Evolutionary conservation across 352 stramenopile genomes (phyloP).

Genomic region (Phytophthora megakarya): DNA sequence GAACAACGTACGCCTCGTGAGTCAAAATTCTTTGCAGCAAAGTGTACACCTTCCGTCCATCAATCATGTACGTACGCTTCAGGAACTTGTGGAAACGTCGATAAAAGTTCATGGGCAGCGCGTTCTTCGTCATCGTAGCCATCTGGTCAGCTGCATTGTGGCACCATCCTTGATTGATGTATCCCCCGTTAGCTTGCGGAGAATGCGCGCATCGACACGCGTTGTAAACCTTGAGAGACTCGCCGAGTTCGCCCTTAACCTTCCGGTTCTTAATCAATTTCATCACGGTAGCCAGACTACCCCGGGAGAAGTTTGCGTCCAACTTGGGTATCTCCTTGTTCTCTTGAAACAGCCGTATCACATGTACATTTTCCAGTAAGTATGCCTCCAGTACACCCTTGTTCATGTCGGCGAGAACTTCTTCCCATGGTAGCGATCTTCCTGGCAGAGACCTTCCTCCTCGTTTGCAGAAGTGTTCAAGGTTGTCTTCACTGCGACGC

Average conservation of each 20-base stretch:
- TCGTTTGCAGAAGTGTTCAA: not conserved
- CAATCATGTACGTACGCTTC: constrained; percentile 2
- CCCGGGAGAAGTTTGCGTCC: not conserved
- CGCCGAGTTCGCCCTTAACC: not conserved
- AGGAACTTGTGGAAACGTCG: not conserved
- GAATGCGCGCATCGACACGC: not conserved
- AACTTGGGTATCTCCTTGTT: constrained; percentile 3
- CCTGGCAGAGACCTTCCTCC: not conserved
- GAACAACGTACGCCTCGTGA: not conserved
- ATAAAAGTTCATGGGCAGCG: not conserved
- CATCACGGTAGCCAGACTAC: not conserved
- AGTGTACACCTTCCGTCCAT: not conserved
- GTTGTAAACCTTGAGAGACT: constrained; percentile 2
- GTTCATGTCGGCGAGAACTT: constrained; percentile 12
- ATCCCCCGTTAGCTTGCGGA: not conserved
- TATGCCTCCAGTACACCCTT: constrained; percentile 3
- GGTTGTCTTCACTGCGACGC: not conserved
- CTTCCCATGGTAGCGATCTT: not conserved
- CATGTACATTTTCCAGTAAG: constrained; percentile 1
- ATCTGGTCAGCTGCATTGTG: not conserved
- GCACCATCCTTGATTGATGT: not conserved
- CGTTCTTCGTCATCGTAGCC: constrained; percentile 1
- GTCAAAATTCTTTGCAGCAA: not conserved
- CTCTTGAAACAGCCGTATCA: not conserved
- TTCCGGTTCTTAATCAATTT: not conserved